phyloP scores from a whole-genome alignment of 805 yeast genomes.

The Pichia deserticola region DNA sequence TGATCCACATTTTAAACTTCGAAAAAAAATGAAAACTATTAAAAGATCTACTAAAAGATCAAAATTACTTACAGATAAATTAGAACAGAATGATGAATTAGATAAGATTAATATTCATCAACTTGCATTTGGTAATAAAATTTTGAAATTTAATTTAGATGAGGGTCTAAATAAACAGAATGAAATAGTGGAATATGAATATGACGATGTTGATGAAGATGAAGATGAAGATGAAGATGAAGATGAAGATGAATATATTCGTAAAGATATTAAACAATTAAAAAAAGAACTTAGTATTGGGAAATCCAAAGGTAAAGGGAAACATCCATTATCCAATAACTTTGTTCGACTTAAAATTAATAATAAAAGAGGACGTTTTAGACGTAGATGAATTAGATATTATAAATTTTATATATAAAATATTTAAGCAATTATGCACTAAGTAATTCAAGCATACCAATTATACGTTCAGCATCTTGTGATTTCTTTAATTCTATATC shows the following conservation, averaged over 20 bases:
- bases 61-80: constrained; percentile 36
- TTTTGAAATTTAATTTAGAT: not conserved
- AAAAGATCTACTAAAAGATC: constrained; percentile 47
- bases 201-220: constrained; percentile 2
- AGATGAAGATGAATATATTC: constrained; percentile 15
- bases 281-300: constrained; percentile 2
- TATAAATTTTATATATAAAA: constrained; percentile 1
- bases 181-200: constrained; percentile 9
- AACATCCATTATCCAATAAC: constrained; percentile 27
- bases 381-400: constrained; percentile 14
- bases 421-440: constrained; percentile 34
- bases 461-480: constrained; percentile 79
- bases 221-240: constrained; percentile 7
- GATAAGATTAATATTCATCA: constrained; percentile 36
- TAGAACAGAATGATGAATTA: constrained; percentile 24
- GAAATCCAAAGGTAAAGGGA: constrained; percentile 18
- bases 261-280: constrained; percentile 15
- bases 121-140: constrained; percentile 19
- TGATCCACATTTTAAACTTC: constrained; percentile 9
- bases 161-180: not conserved
- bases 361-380: constrained; percentile 18
- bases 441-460: constrained; percentile 88
- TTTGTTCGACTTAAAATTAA: constrained; percentile 30
- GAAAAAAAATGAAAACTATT: constrained; percentile 35
- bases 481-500: constrained; percentile 68